Base-by-base conservation (phyloP, 352 stramenopile species). In the Phytophthora crassamura region DNA sequence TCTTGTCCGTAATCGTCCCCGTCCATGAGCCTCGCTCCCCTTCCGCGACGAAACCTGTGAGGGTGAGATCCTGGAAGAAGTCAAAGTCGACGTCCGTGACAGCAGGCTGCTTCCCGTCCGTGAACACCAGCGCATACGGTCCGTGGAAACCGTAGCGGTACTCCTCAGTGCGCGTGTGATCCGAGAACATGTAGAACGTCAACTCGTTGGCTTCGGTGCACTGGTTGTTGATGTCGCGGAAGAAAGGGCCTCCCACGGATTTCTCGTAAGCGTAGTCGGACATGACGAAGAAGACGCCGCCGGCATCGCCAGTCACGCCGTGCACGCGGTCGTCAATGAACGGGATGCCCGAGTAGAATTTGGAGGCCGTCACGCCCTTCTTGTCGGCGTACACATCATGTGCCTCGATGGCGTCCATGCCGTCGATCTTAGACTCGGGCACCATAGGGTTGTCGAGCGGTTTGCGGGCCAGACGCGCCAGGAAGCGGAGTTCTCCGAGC, bases 141-240 rank as follows among this genome's bases (percentile, higher is more conserved):
- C 78, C 78, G 50, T 87, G 78, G 55, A 87, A 85, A 32, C 78
- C 78, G 42, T 68, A 85, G 53, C 78, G 78, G 42, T 87, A 87
- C 20, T 80, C 74, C 8, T 84, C 78, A 0, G 66, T 61, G 39
- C 74, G 75, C 14, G 78, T 87, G 59, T 87, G 78, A 43, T 87
- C 78, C 50, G 78, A 87, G 65, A 85, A 82, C 71, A 87, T 78
- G 61, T 82, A 88, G 39, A 88, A 72, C 25, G 71, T 77, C 20
- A 88, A 59, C 28, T 88, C 78, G 49, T 85, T 88, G 8, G 74
- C 74, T 7, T 69, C 66, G 7, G 64, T 74, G 48, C 75, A 78
- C 64, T 88, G 71, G 68, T 85, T 88, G 63, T 88, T 88, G 58
- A 88, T 85, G 50, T 88, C 78, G 9, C 76, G 74, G 68, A 78